Percentiles rank a stretch among this genome's conserved stretches.
phyloP scores from a whole-genome alignment of 2,329 filamentous ascomycete genomes.

The Colletotrichum lindemuthianum region DNA sequence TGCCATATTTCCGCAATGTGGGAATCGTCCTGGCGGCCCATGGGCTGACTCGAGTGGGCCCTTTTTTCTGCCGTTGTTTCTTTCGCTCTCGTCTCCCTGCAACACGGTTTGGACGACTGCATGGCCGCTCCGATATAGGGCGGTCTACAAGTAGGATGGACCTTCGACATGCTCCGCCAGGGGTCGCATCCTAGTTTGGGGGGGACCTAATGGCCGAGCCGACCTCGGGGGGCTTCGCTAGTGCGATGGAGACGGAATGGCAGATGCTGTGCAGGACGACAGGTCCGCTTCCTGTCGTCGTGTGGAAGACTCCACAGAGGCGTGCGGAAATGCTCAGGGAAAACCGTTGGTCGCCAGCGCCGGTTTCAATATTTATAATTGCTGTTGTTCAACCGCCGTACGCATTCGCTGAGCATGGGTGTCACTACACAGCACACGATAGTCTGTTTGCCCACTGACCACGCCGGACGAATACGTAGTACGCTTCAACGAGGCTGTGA shows the following conservation, averaged over 20 bases:
- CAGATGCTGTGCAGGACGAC: conserved; percentile 14
- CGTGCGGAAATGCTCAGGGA: background rate
- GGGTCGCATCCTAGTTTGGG: conserved; percentile 28
- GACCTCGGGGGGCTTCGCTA: conserved; percentile 32
- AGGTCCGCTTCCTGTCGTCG: conserved; percentile 25
- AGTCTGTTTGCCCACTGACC: no score
- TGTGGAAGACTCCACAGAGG: conserved; percentile 18
- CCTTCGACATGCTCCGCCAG: conserved; percentile 13
- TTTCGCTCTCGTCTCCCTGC: conserved; percentile 7
- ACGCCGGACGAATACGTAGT: no score
- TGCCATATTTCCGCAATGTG: conserved; percentile 33
- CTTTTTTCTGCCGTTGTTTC: conserved; percentile 24
- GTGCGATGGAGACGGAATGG: conserved; percentile 19
- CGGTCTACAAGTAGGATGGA: conserved; percentile 10
- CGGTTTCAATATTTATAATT: conserved; percentile 16
- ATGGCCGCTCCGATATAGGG: conserved; percentile 36
- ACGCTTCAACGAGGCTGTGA: background rate
- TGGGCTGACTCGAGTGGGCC: conserved; percentile 35
- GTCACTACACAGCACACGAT: background rate
- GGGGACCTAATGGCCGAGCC: conserved; percentile 35
- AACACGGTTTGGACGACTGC: conserved; percentile 13
- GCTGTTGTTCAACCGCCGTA: conserved; percentile 13
- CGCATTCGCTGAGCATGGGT: conserved; percentile 5
- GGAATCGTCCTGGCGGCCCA: conserved; percentile 18
- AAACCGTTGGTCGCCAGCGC: conserved; percentile 8